These are phyloP conservation scores for Rhizomucor miehei DNA, from an alignment of 371 early-diverging fungal species.

Conservation along the genomic window DNA sequence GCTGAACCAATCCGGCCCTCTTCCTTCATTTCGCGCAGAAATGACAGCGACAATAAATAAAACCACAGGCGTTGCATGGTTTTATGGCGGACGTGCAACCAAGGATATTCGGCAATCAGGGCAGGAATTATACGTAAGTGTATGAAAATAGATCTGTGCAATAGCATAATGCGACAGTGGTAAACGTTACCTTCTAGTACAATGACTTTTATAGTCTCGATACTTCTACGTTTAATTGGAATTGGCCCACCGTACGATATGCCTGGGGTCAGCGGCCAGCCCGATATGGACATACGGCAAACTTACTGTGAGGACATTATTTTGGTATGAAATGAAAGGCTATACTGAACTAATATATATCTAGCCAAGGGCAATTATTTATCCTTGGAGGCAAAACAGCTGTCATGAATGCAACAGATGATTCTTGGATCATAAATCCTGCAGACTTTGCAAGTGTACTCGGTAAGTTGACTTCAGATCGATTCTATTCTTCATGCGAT, in stretches of 20 bases:
- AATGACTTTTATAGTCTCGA: conserved; percentile 27
- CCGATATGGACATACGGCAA: conserved; percentile 29
- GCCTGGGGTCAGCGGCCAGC: conserved; percentile 26
- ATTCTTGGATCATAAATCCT: conserved; percentile 9
- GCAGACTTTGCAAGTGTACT: conserved; percentile 40
- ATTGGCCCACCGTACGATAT: conserved; percentile 11
- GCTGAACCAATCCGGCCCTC: conserved; percentile 1
- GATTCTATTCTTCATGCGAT: neutral
- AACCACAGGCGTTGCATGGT: conserved; percentile 25
- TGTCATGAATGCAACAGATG: conserved; percentile 10
- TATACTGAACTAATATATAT: neutral
- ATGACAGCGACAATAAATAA: conserved; percentile 36
- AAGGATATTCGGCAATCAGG: too few relatives aligned
- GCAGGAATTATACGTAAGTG: too few relatives aligned
- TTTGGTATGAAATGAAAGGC: too few relatives aligned
- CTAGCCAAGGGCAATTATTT: conserved; percentile 33
- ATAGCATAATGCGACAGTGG: too few relatives aligned
- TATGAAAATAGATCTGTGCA: neutral
- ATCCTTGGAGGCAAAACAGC: conserved; percentile 37
- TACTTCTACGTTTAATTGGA: conserved; percentile 16
- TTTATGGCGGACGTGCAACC: conserved; percentile 35
- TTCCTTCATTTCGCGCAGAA: conserved; percentile 14
- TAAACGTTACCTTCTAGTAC: conserved; percentile 19
- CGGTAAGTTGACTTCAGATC: too few relatives aligned
- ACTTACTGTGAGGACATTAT: conserved; percentile 26